phyloP scores from a whole-genome alignment of 352 stramenopile species.

The Phytopythium boreale region DNA sequence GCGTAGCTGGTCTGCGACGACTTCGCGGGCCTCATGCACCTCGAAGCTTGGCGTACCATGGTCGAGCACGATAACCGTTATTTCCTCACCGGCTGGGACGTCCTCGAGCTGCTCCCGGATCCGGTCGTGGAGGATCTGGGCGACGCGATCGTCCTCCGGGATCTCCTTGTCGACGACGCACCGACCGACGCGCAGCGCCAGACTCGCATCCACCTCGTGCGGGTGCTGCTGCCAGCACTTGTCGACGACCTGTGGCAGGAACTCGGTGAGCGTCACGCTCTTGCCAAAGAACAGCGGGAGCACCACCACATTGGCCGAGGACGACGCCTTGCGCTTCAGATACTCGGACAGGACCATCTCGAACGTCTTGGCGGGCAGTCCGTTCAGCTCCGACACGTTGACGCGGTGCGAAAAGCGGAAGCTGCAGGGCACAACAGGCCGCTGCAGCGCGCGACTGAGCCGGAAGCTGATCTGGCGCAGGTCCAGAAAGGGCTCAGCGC shows the following conservation, averaged over 20 bases:
- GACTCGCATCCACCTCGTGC: conserved; percentile 4
- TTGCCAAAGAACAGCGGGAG: conserved; percentile 83
- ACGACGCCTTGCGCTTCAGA: conserved; percentile 18
- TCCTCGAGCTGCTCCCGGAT: conserved; percentile 37
- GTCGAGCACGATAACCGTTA: conserved; percentile 73
- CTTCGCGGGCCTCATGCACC: conserved; percentile 63
- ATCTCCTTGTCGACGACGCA: conserved; percentile 58
- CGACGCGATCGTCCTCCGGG: conserved; percentile 50
- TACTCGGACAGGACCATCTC: conserved; percentile 56
- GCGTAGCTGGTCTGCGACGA: conserved; percentile 56
- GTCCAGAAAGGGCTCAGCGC: conserved; percentile 63
- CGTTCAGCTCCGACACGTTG: conserved; percentile 49
- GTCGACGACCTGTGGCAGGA: conserved; percentile 51
- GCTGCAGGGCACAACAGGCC: conserved; percentile 64
- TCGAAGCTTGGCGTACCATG: conserved; percentile 67
- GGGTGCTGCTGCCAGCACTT: conserved; percentile 32
- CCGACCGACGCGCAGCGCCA: conserved; percentile 39
- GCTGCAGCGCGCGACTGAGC: conserved; percentile 49
- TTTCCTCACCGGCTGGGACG: conserved; percentile 16
- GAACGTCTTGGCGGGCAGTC: conserved; percentile 56
- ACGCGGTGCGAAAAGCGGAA: conserved; percentile 83
- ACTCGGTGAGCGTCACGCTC: conserved; percentile 74
- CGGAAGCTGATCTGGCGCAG: conserved; percentile 71
- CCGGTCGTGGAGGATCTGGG: conserved; percentile 56
- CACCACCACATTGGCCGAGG: conserved; percentile 33